These are phyloP conservation scores for Beta vulgaris DNA, from an alignment of 148 eudicot species.

Conservation along the genomic window DNA sequence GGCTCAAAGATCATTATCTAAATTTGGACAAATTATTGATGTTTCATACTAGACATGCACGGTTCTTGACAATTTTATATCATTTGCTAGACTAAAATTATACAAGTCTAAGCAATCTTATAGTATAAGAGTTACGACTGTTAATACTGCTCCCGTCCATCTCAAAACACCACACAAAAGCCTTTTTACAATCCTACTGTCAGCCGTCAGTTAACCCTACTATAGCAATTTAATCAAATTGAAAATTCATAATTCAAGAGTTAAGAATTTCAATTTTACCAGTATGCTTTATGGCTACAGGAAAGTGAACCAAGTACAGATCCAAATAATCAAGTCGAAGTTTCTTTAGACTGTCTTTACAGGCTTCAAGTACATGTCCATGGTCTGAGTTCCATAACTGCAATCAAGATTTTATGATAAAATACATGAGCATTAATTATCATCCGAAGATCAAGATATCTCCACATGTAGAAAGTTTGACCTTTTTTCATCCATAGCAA, in stretches of 20 bases:
- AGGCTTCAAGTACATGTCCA: slow-evolving; percentile 89
- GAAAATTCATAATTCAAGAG: not conserved
- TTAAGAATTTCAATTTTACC: slow-evolving; percentile 34
- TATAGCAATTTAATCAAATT: too few species aligned
- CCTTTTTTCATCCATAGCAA: not conserved
- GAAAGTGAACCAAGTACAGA: slow-evolving; percentile 86
- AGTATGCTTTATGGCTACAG: slow-evolving; percentile 82
- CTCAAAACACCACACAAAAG: not conserved
- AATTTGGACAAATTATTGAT: not conserved
- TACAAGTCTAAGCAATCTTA: not conserved
- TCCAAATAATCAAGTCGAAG: slow-evolving; percentile 83
- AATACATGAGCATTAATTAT: not conserved
- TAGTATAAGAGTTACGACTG: not conserved
- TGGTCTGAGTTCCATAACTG: slow-evolving; percentile 99
- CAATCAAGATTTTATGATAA: not conserved
- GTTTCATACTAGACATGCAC: not conserved
- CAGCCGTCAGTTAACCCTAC: not conserved
- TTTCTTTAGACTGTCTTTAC: slow-evolving; percentile 83
- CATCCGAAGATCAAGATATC: not conserved
- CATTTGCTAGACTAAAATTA: not conserved
- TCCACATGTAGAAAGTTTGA: not conserved
- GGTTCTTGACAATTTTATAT: not conserved
- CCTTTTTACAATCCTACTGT: not conserved
- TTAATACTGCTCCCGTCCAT: not conserved
- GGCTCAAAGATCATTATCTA: not conserved